Percentiles rank a stretch among this genome's conserved stretches.
Conservation (phyloP, 805 yeast genomes). For the Phaffomyces opuntiae region DNA sequence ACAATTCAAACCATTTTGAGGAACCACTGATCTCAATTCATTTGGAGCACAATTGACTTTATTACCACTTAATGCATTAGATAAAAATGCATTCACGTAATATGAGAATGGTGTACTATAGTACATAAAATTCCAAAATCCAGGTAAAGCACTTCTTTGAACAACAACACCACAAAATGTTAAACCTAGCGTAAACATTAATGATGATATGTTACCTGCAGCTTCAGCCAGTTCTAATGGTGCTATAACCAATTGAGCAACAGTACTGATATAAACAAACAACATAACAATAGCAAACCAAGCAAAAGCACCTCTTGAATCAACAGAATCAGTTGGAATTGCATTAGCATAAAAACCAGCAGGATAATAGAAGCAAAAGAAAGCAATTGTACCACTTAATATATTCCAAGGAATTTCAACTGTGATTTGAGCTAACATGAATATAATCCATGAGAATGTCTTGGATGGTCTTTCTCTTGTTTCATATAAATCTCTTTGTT, state of each 20-base stretch:
- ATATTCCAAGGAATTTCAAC: constrained; percentile 64
- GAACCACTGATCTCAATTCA: constrained; percentile 42
- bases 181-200: constrained; percentile 53
- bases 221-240: constrained; percentile 51
- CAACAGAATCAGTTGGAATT: constrained; percentile 42
- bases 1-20: constrained; percentile 55
- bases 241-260: constrained; percentile 51
- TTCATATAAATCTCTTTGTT: constrained; percentile 61
- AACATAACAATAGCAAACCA: constrained; percentile 40
- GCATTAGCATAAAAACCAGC: constrained; percentile 62
- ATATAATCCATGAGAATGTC: constrained; percentile 60
- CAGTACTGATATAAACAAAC: constrained; percentile 42
- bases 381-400: constrained; percentile 52
- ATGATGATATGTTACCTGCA: constrained; percentile 52
- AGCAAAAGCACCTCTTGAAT: constrained; percentile 48
- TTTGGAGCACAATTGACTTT: constrained; percentile 37
- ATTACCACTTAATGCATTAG: constrained; percentile 46
- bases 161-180: constrained; percentile 74
- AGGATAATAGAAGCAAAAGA: constrained; percentile 65
- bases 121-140: constrained; percentile 76
- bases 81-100: constrained; percentile 45
- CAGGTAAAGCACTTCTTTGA: constrained; percentile 45
- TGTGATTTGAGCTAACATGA: constrained; percentile 51
- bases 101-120: constrained; percentile 64
- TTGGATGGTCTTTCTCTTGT: constrained; percentile 69